These are phyloP conservation scores for Prosopis cineraria DNA, from an alignment of 306 rosid genomes.

Conservation along the genomic window DNA sequence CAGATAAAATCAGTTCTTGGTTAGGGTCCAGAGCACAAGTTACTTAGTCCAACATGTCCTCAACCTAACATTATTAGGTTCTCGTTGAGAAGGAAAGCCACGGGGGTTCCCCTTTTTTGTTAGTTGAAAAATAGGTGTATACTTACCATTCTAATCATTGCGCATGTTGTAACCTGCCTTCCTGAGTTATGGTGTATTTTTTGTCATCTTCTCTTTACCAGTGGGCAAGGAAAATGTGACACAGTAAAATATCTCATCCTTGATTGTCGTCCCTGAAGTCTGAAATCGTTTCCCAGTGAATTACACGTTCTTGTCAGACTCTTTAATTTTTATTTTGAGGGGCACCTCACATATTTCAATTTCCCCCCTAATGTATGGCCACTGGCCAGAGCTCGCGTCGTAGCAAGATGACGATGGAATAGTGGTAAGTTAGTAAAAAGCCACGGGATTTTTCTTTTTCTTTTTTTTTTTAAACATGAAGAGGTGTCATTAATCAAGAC, in stretches of 20 bases:
- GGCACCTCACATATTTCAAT: neutral
- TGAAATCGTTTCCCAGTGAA: neutral
- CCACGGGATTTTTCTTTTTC: too few relatives aligned
- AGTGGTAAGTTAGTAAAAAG: neutral
- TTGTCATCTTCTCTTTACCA: constrained; percentile 19
- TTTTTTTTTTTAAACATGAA: too few relatives aligned
- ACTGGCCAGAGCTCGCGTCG: neutral
- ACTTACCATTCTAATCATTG: constrained; percentile 5
- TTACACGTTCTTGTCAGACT: neutral
- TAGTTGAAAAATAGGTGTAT: constrained; percentile 34
- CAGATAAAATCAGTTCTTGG: constrained; percentile 74
- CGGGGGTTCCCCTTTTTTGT: constrained; percentile 35
- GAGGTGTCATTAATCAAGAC: too few relatives aligned
- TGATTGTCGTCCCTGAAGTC: neutral
- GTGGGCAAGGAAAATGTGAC: constrained; percentile 24
- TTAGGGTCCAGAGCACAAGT: constrained; percentile 43
- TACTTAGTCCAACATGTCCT: constrained; percentile 23
- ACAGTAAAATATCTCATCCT: constrained; percentile 2
- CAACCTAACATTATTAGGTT: constrained; percentile 37
- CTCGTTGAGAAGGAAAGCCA: constrained; percentile 28
- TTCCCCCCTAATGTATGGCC: neutral
- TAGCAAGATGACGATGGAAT: neutral
- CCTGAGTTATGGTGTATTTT: constrained; percentile 24
- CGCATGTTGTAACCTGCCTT: constrained; percentile 19
- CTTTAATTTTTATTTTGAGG: neutral